Evolutionary conservation across 2,329 filamentous ascomycete species (phyloP), one percentile per base, ranked within the genome.

Genomic region (Venturia asperata): DNA sequence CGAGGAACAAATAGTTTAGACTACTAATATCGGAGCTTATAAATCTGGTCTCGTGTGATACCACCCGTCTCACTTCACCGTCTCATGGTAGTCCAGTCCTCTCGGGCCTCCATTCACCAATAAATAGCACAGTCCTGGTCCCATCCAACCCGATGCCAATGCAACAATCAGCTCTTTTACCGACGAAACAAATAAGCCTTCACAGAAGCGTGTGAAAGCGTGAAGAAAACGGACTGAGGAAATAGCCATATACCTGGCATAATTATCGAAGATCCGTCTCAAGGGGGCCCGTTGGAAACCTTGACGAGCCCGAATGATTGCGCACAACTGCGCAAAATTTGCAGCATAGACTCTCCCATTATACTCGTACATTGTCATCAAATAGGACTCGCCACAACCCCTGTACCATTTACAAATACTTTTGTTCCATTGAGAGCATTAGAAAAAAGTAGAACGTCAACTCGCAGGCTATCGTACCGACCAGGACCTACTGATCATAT

Each of bases 401-500:
- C 13, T 10, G 15, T 58, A 58, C 17, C 52, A 58, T 58, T 9
- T 37, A 58, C 52, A n/a, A 58, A 58, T 21, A 58, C 19, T 11
- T 10, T 24, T 17, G 30, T 58, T 37, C 27, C 13, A 27, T 52
- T 52, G 47, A 52, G 30, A n/a, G 21, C 1, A 19, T 58, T n/a
- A 5, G 9, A 58, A 5, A 21, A 37, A 58, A 10, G 52, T n/a
- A 58, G 37, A 58, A 37, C 5, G 7, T 15, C 3, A n/a, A 3
- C 52, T 58, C 11, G 9, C 5, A 3, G 30, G 30, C 43, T 63
- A 65, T 27, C 56, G 37, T 11, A 63, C 19, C 21, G 63, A 39
- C 79, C 79, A 81, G 5, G 75, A 75, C 55, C 78, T 70, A 68
- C 80, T 74, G 21, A 77, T 77, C 79, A 82, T 81, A 61, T 78